Conservation (phyloP, 345 rosid species). For the Melastoma malabathricum region DNA sequence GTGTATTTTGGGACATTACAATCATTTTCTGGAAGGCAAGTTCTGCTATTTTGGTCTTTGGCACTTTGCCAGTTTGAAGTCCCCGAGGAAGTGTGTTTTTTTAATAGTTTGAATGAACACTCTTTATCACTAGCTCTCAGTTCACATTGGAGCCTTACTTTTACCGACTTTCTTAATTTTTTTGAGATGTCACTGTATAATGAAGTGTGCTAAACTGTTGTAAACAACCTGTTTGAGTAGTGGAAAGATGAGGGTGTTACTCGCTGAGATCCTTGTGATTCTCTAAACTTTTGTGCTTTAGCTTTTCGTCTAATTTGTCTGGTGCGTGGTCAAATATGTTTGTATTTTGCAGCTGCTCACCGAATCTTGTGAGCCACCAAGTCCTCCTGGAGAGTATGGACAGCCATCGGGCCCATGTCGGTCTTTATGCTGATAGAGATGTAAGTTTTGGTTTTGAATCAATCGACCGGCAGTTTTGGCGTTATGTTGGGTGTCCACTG, state of each 20-base stretch:
- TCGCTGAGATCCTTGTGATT: neutral
- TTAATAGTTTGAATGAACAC: too few species aligned
- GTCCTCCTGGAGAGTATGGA: constrained; percentile 92
- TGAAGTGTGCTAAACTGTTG: too few species aligned
- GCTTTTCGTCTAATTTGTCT: neutral
- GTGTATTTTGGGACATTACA: too few species aligned
- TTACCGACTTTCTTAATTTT: too few species aligned
- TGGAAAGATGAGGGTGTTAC: neutral
- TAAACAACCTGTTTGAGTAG: too few species aligned
- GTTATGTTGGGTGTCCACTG: neutral
- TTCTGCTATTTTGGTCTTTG: too few species aligned
- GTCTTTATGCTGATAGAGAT: constrained; percentile 76
- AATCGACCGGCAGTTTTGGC: neutral
- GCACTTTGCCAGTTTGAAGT: too few species aligned
- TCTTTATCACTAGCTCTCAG: too few species aligned
- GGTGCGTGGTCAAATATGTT: constrained; percentile 1
- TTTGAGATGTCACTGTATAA: too few species aligned
- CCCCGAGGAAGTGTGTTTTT: too few species aligned
- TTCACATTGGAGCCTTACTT: too few species aligned
- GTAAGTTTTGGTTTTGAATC: constrained; percentile 31
- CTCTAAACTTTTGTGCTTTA: neutral
- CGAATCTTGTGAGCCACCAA: constrained; percentile 73
- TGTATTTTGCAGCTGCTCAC: constrained; percentile 54
- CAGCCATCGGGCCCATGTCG: constrained; percentile 58
- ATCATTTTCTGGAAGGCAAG: too few species aligned